Evolutionary conservation across 352 stramenopile genomes (phyloP).

Genomic region (Globisporangium abappressorium): DNA sequence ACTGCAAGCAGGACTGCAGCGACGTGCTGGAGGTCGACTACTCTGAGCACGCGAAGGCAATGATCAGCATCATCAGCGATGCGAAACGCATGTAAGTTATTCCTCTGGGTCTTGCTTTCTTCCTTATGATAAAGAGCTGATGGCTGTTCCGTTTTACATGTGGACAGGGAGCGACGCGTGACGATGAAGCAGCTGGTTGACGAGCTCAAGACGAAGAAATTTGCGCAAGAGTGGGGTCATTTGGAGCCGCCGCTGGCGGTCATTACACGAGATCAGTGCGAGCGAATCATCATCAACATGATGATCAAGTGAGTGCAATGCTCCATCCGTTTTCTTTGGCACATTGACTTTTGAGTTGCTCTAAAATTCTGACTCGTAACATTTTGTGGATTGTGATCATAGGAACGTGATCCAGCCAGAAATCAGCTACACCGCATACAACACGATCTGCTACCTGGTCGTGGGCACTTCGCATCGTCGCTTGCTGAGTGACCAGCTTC

Average conservation of each 20-base stretch:
- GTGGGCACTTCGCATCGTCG: slow-evolving; percentile 36
- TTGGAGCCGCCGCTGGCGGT: slow-evolving; percentile 37
- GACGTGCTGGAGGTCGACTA: slow-evolving; percentile 32
- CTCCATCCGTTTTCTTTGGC: neutral
- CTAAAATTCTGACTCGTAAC: neutral
- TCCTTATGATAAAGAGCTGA: neutral
- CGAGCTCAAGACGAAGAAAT: slow-evolving; percentile 55
- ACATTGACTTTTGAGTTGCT: neutral
- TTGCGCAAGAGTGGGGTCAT: slow-evolving; percentile 30
- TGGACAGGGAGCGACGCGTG: slow-evolving; percentile 46
- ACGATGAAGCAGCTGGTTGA: slow-evolving; percentile 75
- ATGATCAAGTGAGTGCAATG: slow-evolving; percentile 24
- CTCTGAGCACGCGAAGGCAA: slow-evolving; percentile 47
- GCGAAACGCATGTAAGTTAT: slow-evolving; percentile 41
- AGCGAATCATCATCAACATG: slow-evolving; percentile 52
- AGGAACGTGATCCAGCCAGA: slow-evolving; percentile 60
- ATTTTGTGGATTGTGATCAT: neutral
- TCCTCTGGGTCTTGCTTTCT: neutral
- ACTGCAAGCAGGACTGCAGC: slow-evolving; percentile 33
- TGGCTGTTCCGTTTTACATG: neutral
- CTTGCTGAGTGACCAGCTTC: slow-evolving; percentile 15
- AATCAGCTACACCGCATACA: slow-evolving; percentile 78
- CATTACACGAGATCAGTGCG: slow-evolving; percentile 37
- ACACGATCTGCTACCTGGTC: slow-evolving; percentile 71
- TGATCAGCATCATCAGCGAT: slow-evolving; percentile 40